Evolutionary conservation across 352 stramenopile species (phyloP), one percentile per base, ranked within the genome.

Genomic region (Peronospora farinosa): DNA sequence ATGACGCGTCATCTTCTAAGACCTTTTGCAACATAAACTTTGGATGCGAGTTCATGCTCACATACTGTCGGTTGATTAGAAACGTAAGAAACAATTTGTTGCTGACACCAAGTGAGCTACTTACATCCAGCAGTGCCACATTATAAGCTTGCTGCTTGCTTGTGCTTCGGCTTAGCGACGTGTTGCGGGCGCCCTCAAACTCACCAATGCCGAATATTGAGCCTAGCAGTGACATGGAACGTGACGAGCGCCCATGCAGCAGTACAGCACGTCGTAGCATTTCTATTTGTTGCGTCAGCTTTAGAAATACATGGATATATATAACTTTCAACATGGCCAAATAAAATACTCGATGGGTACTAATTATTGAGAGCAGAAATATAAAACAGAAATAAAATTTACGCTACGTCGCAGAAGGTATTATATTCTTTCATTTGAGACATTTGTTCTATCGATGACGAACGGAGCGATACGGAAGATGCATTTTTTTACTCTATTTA

Each of bases 151-250:
- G 76, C 31, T 74, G 70, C 63, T 85, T 88, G 63, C 72, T 74
- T 32, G 72, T 86, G 37, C 52, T 67, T 21, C 68, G 59, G 15
- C 65, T 60, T 47, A 90, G 51, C 43, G 70, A 67, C 60, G 80
- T 71, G 49, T 86, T 66, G 42, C 76, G 76, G 36, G 68, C 59
- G 38, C 72, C 78, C 48, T 90, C 78, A 52, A 88, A 90, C 63
- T 90, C 78, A 40, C 78, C 78, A 49, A 90, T 90, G 37, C 78
- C 78, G 48, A 91, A 91, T 54, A 91, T 84, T 43, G 74, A 71
- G 47, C 77, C 56, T 27, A 91, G 60, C 7, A 91, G 54, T 25
- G 80, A 91, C 69, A 86, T 72, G 32, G 65, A 65, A 23, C 78
- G 69, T 35, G 51, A 43, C 13, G 49, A 55, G 31, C 42, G 49